Evolutionary conservation across 345 rosid species (phyloP).

Genomic region (Syzygium grande): DNA sequence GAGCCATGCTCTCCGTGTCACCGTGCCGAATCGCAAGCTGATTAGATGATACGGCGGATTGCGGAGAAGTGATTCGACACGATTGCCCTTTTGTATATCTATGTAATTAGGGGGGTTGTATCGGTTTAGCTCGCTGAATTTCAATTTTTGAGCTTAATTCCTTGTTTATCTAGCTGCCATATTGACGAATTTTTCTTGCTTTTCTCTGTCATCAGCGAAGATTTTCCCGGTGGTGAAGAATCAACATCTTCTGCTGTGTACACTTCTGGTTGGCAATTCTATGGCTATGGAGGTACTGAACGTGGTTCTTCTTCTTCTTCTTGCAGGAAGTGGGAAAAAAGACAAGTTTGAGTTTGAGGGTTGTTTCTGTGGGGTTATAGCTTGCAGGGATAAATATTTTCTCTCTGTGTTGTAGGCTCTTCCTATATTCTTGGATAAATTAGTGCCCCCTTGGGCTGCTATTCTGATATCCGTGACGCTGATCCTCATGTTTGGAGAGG

Average conservation of each 20-base stretch:
- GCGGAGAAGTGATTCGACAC: background rate
- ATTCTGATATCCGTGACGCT: slow-evolving; percentile 74
- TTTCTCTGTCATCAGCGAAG: slow-evolving; percentile 41
- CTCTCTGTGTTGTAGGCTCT: slow-evolving; percentile 39
- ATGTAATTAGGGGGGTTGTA: background rate
- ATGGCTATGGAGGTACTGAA: slow-evolving; percentile 83
- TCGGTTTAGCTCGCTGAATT: background rate
- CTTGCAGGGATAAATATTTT: background rate
- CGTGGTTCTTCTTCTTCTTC: slow-evolving; percentile 2
- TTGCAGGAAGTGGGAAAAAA: background rate
- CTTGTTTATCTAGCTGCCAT: background rate
- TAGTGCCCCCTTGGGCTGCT: slow-evolving; percentile 83
- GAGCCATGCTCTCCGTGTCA: background rate
- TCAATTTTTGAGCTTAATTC: background rate
- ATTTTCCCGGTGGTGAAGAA: slow-evolving; percentile 90
- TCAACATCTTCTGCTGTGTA: slow-evolving; percentile 88
- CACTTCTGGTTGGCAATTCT: slow-evolving; percentile 87
- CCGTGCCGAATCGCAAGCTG: background rate
- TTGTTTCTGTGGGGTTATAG: background rate
- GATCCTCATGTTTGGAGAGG: slow-evolving; percentile 87
- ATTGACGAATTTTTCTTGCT: background rate
- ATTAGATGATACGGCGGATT: background rate
- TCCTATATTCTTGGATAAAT: slow-evolving; percentile 81
- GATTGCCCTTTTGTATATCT: background rate
- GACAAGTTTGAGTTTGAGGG: background rate